phyloP scores from a whole-genome alignment of 495 filamentous ascomycete genomes.

The Penicillium robsamsonii region DNA sequence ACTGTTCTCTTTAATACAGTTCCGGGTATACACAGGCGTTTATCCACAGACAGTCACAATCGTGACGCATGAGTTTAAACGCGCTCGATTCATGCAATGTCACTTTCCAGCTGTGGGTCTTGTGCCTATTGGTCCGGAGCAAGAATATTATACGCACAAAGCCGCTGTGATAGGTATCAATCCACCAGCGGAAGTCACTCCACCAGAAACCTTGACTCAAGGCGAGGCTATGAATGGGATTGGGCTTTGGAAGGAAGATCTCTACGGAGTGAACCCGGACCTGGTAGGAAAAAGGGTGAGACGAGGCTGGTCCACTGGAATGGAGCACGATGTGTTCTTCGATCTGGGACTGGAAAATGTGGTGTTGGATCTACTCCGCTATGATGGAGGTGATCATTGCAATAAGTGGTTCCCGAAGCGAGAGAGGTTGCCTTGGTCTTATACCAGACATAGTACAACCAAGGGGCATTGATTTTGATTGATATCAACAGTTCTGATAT shows the following conservation, averaged over 20 bases:
- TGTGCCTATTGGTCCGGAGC: not conserved
- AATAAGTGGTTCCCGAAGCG: conserved; percentile 38
- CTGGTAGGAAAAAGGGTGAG: conserved; percentile 37
- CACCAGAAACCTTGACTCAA: conserved; percentile 41
- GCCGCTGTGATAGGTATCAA: conserved; percentile 65
- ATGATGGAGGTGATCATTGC: conserved; percentile 35
- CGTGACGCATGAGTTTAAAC: conserved; percentile 75
- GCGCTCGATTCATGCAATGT: conserved; percentile 59
- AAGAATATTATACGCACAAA: conserved; percentile 18
- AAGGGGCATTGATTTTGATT: conserved; percentile 15
- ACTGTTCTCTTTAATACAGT: conserved; percentile 64
- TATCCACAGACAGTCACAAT: conserved; percentile 56
- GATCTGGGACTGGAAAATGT: conserved; percentile 27
- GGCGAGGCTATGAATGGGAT: conserved; percentile 44
- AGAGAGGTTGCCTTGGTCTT: conserved; percentile 43
- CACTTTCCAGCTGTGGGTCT: conserved; percentile 68
- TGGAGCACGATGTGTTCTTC: conserved; percentile 27
- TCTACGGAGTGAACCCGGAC: conserved; percentile 40
- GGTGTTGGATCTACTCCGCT: conserved; percentile 37
- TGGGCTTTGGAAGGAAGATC: conserved; percentile 44
- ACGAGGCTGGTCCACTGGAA: conserved; percentile 42
- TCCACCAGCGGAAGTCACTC: conserved; percentile 57
- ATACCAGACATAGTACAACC: conserved; percentile 7
- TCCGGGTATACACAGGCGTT: conserved; percentile 44
- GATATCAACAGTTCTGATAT: not conserved